Evolutionary conservation across 176 grass and related monocot species (phyloP).

Genomic region (Ensete glaucum): DNA sequence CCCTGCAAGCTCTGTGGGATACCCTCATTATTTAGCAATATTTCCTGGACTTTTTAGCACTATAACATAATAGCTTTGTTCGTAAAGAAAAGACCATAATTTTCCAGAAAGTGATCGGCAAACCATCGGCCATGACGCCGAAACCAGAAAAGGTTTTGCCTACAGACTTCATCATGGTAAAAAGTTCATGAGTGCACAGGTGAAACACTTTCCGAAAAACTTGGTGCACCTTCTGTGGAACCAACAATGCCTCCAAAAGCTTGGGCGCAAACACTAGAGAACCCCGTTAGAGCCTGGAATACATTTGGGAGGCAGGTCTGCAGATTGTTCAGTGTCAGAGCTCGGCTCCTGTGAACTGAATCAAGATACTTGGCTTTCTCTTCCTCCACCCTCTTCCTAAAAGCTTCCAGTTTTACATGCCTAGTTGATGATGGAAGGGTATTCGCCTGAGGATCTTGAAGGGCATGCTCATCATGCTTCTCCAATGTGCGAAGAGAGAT

Average conservation of each 20-base stretch:
- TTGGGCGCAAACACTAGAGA: slow-evolving; percentile 49
- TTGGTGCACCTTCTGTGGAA: slow-evolving; percentile 33
- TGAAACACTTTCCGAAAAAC: slow-evolving; percentile 37
- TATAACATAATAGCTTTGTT: too few species aligned
- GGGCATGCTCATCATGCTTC: slow-evolving; percentile 28
- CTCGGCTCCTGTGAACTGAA: slow-evolving; percentile 60
- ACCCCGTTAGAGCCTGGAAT: slow-evolving; percentile 77
- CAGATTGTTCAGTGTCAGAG: slow-evolving; percentile 74
- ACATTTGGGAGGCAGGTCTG: slow-evolving; percentile 79
- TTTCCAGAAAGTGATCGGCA: too few species aligned
- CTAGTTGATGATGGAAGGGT: slow-evolving; percentile 32
- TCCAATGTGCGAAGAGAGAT: not conserved
- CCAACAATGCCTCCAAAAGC: slow-evolving; percentile 73
- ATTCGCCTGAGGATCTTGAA: slow-evolving; percentile 28
- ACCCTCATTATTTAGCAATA: too few species aligned
- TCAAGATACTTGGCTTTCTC: slow-evolving; percentile 69
- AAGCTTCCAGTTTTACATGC: slow-evolving; percentile 46
- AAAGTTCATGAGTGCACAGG: slow-evolving; percentile 13
- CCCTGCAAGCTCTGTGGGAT: too few species aligned
- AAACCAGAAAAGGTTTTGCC: not conserved
- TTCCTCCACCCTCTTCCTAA: slow-evolving; percentile 69
- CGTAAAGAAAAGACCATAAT: too few species aligned
- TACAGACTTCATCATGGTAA: not conserved
- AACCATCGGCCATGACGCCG: not conserved
- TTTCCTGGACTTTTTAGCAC: too few species aligned